Conservation (phyloP, 1,284 basidiomycete species). For the Sutorius eximius region DNA sequence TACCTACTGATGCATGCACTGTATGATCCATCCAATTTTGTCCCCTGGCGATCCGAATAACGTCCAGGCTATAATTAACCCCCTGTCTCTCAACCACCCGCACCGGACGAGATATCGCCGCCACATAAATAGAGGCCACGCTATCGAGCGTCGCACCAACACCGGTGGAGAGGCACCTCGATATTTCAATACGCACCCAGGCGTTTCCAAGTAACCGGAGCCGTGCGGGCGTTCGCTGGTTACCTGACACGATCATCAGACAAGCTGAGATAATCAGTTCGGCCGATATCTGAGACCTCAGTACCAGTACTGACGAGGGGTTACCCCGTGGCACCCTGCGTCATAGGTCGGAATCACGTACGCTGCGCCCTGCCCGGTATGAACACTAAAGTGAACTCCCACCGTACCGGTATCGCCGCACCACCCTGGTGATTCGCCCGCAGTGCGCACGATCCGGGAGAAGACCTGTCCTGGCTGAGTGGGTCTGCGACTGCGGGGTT, state of each 20-base stretch:
- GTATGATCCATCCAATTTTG: not conserved
- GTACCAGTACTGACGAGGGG: too few relatives aligned
- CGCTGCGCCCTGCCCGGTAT: too few relatives aligned
- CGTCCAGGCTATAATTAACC: slow-evolving; percentile 6
- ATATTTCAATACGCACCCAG: not conserved
- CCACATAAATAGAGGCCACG: not conserved
- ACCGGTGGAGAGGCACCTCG: not conserved
- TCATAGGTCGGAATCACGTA: too few relatives aligned
- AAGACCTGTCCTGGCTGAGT: too few relatives aligned
- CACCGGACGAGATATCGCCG: too few relatives aligned
- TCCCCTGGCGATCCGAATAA: not conserved
- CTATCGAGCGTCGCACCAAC: not conserved
- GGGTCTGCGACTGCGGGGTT: too few relatives aligned
- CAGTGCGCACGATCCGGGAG: too few relatives aligned
- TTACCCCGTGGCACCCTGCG: too few relatives aligned
- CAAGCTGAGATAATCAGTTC: slow-evolving; percentile 3
- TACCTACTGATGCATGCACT: not conserved
- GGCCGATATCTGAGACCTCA: slow-evolving; percentile 22
- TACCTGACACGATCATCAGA: not conserved
- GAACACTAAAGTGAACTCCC: too few relatives aligned
- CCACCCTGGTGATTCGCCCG: too few relatives aligned
- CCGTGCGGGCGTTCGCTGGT: not conserved
- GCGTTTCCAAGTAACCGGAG: slow-evolving; percentile 16
- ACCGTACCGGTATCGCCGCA: too few relatives aligned
- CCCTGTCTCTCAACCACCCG: not conserved